Evolutionary conservation across 2,329 filamentous ascomycete species (phyloP).

Genomic region (Pseudodiploospora longispora): DNA sequence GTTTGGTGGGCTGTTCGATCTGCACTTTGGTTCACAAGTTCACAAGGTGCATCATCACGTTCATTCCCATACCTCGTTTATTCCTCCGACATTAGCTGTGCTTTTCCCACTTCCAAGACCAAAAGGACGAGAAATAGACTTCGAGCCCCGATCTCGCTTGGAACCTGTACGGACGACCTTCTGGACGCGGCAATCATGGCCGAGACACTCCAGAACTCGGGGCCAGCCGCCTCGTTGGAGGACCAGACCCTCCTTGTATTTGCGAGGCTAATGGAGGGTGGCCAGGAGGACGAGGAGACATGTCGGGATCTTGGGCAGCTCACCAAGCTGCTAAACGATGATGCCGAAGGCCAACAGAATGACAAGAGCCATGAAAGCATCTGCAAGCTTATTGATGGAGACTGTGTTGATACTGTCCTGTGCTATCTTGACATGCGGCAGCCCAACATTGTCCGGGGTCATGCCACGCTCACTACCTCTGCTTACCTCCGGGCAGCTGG

Average conservation of each 20-base stretch:
- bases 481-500: slow-evolving; percentile 74
- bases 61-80: too few species aligned
- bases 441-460: slow-evolving; percentile 62
- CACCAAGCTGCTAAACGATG: slow-evolving; percentile 51
- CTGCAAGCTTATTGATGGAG: slow-evolving; percentile 58
- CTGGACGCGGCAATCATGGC: slow-evolving; percentile 25
- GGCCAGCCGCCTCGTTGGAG: slow-evolving; percentile 32
- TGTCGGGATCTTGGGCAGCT: slow-evolving; percentile 50
- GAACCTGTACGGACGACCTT: too few species aligned
- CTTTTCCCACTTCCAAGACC: too few species aligned
- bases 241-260: slow-evolving; percentile 71
- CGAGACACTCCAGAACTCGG: slow-evolving; percentile 22
- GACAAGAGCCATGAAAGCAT: slow-evolving; percentile 38
- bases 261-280: slow-evolving; percentile 83
- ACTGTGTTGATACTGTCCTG: slow-evolving; percentile 79
- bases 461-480: slow-evolving; percentile 73
- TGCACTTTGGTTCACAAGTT: too few species aligned
- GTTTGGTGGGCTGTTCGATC: too few species aligned
- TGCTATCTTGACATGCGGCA: slow-evolving; percentile 79
- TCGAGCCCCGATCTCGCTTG: too few species aligned
- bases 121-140: too few species aligned
- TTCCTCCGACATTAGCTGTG: too few species aligned
- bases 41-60: too few species aligned
- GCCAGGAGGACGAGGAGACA: slow-evolving; percentile 70
- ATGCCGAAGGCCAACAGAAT: slow-evolving; percentile 37